phyloP scores from a whole-genome alignment of 75 land plant species.

The Sequoia sempervirens region DNA sequence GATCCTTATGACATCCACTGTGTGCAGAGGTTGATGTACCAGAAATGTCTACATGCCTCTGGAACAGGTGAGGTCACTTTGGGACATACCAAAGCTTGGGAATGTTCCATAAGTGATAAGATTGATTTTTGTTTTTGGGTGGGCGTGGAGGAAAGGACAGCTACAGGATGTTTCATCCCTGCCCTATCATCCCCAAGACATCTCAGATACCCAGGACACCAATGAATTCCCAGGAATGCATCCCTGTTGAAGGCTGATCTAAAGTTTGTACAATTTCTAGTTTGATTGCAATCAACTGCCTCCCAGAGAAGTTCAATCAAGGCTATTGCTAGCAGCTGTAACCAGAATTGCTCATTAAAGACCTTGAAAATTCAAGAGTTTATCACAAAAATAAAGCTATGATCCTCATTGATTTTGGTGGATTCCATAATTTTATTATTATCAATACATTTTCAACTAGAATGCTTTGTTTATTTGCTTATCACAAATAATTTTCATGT shows the following conservation, averaged over 20 bases:
- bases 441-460: background rate
- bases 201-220: background rate
- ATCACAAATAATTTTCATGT: background rate
- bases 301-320: background rate
- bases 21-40: too few relatives aligned
- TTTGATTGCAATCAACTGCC: background rate
- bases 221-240: background rate
- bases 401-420: background rate
- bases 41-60: too few relatives aligned
- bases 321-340: background rate
- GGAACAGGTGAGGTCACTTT: too few relatives aligned
- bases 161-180: too few relatives aligned
- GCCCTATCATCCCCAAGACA: too few relatives aligned
- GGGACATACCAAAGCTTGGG: too few relatives aligned
- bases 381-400: background rate
- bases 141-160: too few relatives aligned
- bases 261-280: background rate
- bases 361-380: background rate
- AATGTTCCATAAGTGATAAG: too few relatives aligned
- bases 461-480: background rate
- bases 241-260: background rate
- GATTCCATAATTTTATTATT: background rate
- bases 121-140: too few relatives aligned
- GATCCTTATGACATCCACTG: too few relatives aligned
- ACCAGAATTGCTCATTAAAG: background rate